Evolutionary conservation across 768 basidiomycete genomes (phyloP).

Genomic region (Auriscalpium microsporum): DNA sequence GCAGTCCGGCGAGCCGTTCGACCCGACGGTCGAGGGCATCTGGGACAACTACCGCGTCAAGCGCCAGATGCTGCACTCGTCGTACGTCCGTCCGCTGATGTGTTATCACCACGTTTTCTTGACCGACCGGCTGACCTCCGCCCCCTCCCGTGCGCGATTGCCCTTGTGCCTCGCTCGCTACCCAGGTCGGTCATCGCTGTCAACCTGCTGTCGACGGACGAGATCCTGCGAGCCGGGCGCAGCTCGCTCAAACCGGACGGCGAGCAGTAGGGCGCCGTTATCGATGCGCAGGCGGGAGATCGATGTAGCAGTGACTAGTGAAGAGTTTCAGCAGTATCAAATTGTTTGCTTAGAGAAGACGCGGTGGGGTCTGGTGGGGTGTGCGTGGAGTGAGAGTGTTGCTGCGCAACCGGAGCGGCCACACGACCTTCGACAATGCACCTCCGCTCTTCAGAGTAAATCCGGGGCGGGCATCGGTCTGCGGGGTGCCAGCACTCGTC

Average conservation of each 20-base stretch:
- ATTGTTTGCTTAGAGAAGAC: too few species aligned
- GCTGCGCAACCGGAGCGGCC: too few species aligned
- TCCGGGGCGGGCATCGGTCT: too few species aligned
- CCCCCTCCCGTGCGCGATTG: not conserved
- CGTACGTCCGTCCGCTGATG: constrained; percentile 40
- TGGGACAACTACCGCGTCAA: constrained; percentile 99
- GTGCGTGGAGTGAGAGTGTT: too few species aligned
- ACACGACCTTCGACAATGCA: too few species aligned
- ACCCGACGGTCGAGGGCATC: constrained; percentile 90
- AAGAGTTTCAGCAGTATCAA: too few species aligned
- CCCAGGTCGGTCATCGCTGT: constrained; percentile 85
- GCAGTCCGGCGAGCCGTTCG: constrained; percentile 90
- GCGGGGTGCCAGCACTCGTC: too few species aligned
- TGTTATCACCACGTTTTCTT: constrained; percentile 1
- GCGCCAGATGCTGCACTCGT: constrained; percentile 96
- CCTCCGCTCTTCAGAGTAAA: too few species aligned
- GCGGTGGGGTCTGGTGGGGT: too few species aligned
- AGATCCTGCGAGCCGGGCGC: constrained; percentile 85
- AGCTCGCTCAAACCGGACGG: constrained; percentile 83
- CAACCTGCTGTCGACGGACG: constrained; percentile 91
- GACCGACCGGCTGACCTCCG: not conserved
- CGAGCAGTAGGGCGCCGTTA: constrained; percentile 30
- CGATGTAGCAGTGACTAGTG: too few species aligned
- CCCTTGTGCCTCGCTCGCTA: not conserved
- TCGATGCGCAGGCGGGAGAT: too few species aligned